Percentiles rank a stretch among this genome's conserved stretches.
Conservation (phyloP, 768 basidiomycete genomes). For the Suillus brevipes region DNA sequence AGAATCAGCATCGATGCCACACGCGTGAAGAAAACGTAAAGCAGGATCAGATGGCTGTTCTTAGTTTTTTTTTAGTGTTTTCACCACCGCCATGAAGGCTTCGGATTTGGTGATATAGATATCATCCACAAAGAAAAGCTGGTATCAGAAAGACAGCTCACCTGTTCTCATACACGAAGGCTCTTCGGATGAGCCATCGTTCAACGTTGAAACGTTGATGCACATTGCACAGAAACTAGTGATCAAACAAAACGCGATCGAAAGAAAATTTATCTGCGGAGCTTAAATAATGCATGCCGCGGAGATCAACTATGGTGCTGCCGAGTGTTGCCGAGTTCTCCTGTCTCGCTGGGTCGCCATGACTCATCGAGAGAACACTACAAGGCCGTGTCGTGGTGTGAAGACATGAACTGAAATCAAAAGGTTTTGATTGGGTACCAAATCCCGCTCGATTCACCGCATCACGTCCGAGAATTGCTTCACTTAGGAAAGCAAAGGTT, state of each 20-base stretch:
- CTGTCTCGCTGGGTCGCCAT: not conserved
- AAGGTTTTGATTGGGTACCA: not conserved
- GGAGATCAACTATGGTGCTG: not conserved
- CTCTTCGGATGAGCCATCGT: not conserved
- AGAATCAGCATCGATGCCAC: not conserved
- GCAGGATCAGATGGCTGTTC: conserved; percentile 34
- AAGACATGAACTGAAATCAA: not conserved
- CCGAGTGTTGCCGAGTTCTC: not conserved
- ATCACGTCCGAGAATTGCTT: no score
- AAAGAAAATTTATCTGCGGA: not conserved
- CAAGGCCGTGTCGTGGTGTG: not conserved
- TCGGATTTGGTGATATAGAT: conserved; percentile 23
- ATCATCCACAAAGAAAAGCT: not conserved
- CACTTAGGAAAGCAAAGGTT: not conserved
- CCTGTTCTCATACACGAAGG: not conserved
- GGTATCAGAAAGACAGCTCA: not conserved
- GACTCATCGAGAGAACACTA: not conserved
- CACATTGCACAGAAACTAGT: not conserved
- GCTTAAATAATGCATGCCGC: not conserved
- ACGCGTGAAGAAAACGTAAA: not conserved
- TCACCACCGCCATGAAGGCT: conserved; percentile 34
- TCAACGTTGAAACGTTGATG: no score
- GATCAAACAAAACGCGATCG: not conserved
- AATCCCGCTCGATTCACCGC: no score
- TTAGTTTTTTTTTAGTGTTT: conserved; percentile 30